Evolutionary conservation across 1,284 basidiomycete species (phyloP).

Genomic region (Irpex rosettiformis): DNA sequence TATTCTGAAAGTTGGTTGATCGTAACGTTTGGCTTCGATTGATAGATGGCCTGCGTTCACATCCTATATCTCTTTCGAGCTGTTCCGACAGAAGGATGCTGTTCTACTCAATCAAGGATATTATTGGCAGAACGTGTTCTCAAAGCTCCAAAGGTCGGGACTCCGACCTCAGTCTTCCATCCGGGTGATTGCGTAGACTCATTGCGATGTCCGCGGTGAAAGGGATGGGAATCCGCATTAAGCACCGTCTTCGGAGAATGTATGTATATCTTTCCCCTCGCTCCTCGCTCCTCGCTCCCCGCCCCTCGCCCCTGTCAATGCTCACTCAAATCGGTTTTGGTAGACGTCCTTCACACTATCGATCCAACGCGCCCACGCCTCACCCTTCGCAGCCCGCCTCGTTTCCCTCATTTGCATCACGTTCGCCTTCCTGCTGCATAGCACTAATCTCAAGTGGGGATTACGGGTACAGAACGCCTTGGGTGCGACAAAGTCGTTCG

Average conservation of each 20-base stretch:
- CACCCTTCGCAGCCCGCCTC: slow-evolving; percentile 21
- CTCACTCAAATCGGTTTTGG: no score
- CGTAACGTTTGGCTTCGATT: neutral
- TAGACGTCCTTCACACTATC: slow-evolving; percentile 52
- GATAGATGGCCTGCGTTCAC: slow-evolving; percentile 74
- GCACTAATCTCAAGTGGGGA: slow-evolving; percentile 51
- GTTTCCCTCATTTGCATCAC: slow-evolving; percentile 49
- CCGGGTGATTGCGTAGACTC: no score
- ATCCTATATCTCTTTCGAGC: slow-evolving; percentile 68
- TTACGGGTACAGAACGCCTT: slow-evolving; percentile 63
- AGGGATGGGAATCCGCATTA: slow-evolving; percentile 45
- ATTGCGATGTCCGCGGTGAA: no score
- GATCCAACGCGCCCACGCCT: slow-evolving; percentile 27
- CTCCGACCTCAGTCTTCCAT: no score
- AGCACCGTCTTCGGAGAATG: slow-evolving; percentile 67
- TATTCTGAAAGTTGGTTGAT: no score
- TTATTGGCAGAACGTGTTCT: slow-evolving; percentile 28
- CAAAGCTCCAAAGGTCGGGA: slow-evolving; percentile 21
- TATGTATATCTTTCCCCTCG: slow-evolving; percentile 26
- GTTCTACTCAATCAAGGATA: slow-evolving; percentile 14
- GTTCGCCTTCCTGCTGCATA: slow-evolving; percentile 57
- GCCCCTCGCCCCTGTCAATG: no score
- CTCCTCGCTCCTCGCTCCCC: no score
- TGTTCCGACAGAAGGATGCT: slow-evolving; percentile 46
- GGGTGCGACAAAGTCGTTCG: slow-evolving; percentile 60